These are phyloP conservation scores for Balansia obtecta DNA, from an alignment of 2,329 filamentous ascomycete genomes.

Conservation along the genomic window DNA sequence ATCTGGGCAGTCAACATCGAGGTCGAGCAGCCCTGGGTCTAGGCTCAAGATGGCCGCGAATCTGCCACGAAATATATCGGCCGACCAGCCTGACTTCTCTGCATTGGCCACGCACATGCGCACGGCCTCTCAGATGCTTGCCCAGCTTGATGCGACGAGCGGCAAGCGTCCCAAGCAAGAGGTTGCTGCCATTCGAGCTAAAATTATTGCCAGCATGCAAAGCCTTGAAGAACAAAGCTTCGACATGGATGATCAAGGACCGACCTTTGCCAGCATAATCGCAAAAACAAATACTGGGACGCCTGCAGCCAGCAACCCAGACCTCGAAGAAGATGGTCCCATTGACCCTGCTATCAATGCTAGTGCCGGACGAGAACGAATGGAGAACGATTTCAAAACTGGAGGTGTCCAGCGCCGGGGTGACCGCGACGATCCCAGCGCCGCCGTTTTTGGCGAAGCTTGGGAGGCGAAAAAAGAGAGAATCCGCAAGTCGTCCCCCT, in stretches of 20 bases:
- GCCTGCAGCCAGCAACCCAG: conserved; percentile 24
- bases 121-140: conserved; percentile 76
- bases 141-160: conserved; percentile 68
- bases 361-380: conserved; percentile 65
- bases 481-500: conserved; percentile 70
- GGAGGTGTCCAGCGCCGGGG: conserved; percentile 70
- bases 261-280: conserved; percentile 75
- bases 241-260: conserved; percentile 57
- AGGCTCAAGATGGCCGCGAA: conserved; percentile 49
- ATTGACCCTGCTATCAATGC: conserved; percentile 46
- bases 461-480: conserved; percentile 78
- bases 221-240: conserved; percentile 78
- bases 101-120: conserved; percentile 79
- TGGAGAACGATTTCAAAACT: conserved; percentile 85
- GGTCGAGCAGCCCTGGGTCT: conserved; percentile 53
- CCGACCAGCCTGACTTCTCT: conserved; percentile 68
- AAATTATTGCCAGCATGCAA: conserved; percentile 86
- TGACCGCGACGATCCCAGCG: conserved; percentile 74
- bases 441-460: conserved; percentile 75
- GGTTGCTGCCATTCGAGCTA: conserved; percentile 71
- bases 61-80: conserved; percentile 38
- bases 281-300: conserved; percentile 51
- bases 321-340: conserved; percentile 43
- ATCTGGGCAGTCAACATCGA: conserved; percentile 54
- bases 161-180: conserved; percentile 70